These are phyloP conservation scores for Sporothrix luriei DNA, from an alignment of 2,329 filamentous ascomycete species.

Conservation along the genomic window DNA sequence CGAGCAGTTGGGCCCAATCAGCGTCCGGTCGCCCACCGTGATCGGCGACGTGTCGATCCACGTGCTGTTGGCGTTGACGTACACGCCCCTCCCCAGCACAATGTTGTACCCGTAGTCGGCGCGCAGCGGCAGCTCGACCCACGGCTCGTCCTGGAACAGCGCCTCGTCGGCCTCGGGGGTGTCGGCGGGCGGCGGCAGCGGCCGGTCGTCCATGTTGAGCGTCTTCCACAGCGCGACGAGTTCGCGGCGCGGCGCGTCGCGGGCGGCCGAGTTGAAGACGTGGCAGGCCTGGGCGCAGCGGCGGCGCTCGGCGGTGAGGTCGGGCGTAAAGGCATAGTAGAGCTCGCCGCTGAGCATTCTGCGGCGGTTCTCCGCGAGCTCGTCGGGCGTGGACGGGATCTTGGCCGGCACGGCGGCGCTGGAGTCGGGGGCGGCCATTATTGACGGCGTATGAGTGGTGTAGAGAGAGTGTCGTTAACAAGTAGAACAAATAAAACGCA, in stretches of 20 bases:
- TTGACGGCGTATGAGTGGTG: not conserved
- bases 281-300: conserved; percentile 64
- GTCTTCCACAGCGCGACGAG: conserved; percentile 66
- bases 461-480: not conserved
- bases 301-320: conserved; percentile 64
- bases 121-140: conserved; percentile 65
- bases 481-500: not conserved
- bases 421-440: conserved; percentile 20
- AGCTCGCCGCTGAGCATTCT: conserved; percentile 70
- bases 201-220: conserved; percentile 56
- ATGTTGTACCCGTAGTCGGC: conserved; percentile 81
- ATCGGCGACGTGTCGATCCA: conserved; percentile 78
- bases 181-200: conserved; percentile 59
- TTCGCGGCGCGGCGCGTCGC: conserved; percentile 61
- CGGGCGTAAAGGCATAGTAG: conserved; percentile 72
- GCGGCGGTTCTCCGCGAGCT: conserved; percentile 52
- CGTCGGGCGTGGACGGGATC: conserved; percentile 39
- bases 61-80: conserved; percentile 72
- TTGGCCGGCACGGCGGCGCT: conserved; percentile 20
- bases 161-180: conserved; percentile 66
- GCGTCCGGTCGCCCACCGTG: conserved; percentile 72
- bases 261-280: conserved; percentile 60
- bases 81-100: conserved; percentile 68
- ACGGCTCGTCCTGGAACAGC: conserved; percentile 65
- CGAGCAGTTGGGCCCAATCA: conserved; percentile 76